Conservation (phyloP, 2,329 filamentous ascomycete genomes). For the Knoxdaviesia proteae region DNA sequence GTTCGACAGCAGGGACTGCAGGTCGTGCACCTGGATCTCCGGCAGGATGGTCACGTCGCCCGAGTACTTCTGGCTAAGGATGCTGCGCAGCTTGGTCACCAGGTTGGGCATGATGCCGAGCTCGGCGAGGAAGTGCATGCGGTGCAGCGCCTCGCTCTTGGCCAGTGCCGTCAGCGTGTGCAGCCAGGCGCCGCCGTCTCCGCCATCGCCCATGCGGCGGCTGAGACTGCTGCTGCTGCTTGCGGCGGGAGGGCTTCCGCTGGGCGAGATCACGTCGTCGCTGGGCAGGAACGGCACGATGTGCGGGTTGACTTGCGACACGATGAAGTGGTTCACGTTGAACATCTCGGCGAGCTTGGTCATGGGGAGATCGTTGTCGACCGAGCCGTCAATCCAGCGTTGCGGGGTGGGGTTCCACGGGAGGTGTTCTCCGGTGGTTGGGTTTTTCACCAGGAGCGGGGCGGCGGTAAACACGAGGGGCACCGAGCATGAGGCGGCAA, state of each 20-base stretch:
- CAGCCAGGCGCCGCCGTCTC: conserved; percentile 35
- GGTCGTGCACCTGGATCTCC: conserved; percentile 51
- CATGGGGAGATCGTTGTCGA: conserved; percentile 88
- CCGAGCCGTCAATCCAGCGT: conserved; percentile 82
- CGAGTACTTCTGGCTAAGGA: conserved; percentile 78
- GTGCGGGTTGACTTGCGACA: conserved; percentile 90
- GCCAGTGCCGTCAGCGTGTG: conserved; percentile 49
- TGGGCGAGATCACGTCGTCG: conserved; percentile 38
- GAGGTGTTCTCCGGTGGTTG: conserved; percentile 51
- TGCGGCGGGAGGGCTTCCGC: background rate
- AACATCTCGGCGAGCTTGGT: conserved; percentile 82
- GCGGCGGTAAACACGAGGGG: conserved; percentile 68
- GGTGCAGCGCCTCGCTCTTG: conserved; percentile 60
- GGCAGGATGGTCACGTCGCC: conserved; percentile 91
- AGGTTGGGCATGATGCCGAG: conserved; percentile 62
- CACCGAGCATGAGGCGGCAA: conserved; percentile 88
- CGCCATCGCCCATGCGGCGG: conserved; percentile 7
- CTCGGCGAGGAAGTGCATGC: conserved; percentile 62
- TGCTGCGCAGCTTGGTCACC: conserved; percentile 56
- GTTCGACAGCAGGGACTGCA: conserved; percentile 62
- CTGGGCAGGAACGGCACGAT: conserved; percentile 68
- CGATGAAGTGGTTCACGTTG: conserved; percentile 96
- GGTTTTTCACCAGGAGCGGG: conserved; percentile 66
- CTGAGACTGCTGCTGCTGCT: conserved; percentile 1
- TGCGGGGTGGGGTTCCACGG: conserved; percentile 76